Percentiles rank a stretch among this genome's conserved stretches.
phyloP scores from a whole-genome alignment of 495 filamentous ascomycete species.

The Extremus antarcticus region DNA sequence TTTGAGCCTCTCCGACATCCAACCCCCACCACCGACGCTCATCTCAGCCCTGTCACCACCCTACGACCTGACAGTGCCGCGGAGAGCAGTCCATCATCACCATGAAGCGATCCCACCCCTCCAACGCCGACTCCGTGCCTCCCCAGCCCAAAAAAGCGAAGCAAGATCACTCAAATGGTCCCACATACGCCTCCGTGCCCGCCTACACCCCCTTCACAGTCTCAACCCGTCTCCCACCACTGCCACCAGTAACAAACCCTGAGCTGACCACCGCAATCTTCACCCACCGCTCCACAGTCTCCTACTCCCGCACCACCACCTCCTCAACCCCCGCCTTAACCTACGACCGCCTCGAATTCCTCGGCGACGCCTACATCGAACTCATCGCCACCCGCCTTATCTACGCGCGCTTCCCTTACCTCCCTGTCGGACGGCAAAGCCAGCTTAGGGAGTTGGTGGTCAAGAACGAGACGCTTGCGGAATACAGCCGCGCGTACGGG shows the following conservation, averaged over 20 bases:
- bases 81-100: constrained; percentile 9
- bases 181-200: constrained; percentile 3
- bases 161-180: constrained; percentile 10
- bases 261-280: constrained; percentile 11
- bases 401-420: constrained; percentile 24
- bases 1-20: no score
- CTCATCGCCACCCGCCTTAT: constrained; percentile 26
- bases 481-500: constrained; percentile 54
- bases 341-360: constrained; percentile 31
- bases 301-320: no score
- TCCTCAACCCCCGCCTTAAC: constrained; percentile 3
- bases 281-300: constrained; percentile 11
- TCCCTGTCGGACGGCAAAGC: constrained; percentile 18
- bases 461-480: constrained; percentile 64
- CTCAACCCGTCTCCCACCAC: constrained; percentile 12
- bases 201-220: constrained; percentile 18
- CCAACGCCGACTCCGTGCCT: not conserved
- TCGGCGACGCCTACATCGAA: constrained; percentile 34
- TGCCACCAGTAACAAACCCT: constrained; percentile 9
- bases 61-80: constrained; percentile 4
- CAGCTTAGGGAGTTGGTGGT: constrained; percentile 35
- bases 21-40: not conserved
- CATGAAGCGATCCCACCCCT: constrained; percentile 4
- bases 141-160: constrained; percentile 5
- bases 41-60: constrained; percentile 11